Evolutionary conservation across 1,284 basidiomycete species (phyloP), one percentile per base, ranked within the genome.

Genomic region (Trichosporon asahii): DNA sequence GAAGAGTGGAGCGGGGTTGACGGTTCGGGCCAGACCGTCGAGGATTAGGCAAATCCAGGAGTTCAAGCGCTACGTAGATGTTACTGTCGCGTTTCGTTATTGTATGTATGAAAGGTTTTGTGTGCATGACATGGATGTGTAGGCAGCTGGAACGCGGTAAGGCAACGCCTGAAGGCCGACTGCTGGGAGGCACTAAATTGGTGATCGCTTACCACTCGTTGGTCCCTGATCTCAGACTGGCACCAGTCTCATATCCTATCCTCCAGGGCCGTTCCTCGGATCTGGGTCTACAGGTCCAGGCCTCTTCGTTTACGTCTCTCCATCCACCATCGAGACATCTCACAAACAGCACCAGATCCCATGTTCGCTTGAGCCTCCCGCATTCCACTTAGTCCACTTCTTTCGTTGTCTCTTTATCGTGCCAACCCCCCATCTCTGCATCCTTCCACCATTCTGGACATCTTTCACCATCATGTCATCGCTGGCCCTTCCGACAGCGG

Each of bases 401-500:
- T n/a, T n/a, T n/a, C n/a, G n/a, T n/a, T n/a, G n/a, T n/a, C n/a
- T n/a, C n/a, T n/a, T n/a, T n/a, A n/a, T n/a, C n/a, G n/a, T n/a
- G n/a, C n/a, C n/a, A n/a, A n/a, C n/a, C n/a, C n/a, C n/a, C n/a
- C n/a, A n/a, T n/a, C n/a, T n/a, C n/a, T n/a, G n/a, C n/a, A n/a
- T n/a, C n/a, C n/a, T n/a, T n/a, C n/a, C n/a, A n/a, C n/a, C n/a
- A n/a, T n/a, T 8, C 14, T 29, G 31, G 7, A 33, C 31, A 9
- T 21, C 23, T 21, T 57, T 61, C 66, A 15, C 31, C 31, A 11
- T 27, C 21, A 72, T 72, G 70, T 37, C 68, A 6, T 37, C 57
- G 1, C 68, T 72, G 8, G 68, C 70, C 3, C 40, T 67, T 6
- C 70, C 70, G 4, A 63, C 66, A 12, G 60, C 68, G 11, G 69